These are phyloP conservation scores for Phaeoacremonium minimum DNA, from an alignment of 2,329 filamentous ascomycete genomes.

Conservation along the genomic window DNA sequence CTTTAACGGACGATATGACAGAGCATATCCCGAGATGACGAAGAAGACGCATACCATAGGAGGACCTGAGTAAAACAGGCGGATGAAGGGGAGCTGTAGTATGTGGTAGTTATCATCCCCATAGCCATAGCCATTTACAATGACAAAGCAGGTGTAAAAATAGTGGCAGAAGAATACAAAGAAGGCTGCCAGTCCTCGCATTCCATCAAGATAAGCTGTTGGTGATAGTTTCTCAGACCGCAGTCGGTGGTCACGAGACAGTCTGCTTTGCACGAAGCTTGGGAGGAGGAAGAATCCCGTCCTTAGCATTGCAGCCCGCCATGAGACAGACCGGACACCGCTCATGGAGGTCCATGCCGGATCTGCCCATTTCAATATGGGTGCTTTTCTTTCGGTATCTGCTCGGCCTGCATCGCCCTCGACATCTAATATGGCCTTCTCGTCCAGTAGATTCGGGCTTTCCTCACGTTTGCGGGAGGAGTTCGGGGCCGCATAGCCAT, in stretches of 20 bases:
- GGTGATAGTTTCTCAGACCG: constrained; percentile 39
- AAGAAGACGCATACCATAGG: constrained; percentile 59
- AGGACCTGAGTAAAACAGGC: constrained; percentile 50
- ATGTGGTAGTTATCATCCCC: constrained; percentile 37
- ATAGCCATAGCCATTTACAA: constrained; percentile 46
- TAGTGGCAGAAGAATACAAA: constrained; percentile 55
- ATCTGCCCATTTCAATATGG: too few species aligned
- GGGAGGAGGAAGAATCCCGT: constrained; percentile 42
- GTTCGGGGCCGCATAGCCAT: constrained; percentile 27
- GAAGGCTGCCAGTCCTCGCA: constrained; percentile 51
- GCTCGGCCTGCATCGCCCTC: constrained; percentile 34
- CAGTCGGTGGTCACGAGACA: constrained; percentile 30
- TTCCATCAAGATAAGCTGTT: constrained; percentile 54
- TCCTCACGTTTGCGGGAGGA: constrained; percentile 34
- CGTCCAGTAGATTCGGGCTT: constrained; percentile 39
- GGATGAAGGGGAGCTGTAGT: constrained; percentile 48
- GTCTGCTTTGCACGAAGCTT: constrained; percentile 44
- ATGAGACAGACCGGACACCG: too few species aligned
- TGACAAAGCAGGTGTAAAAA: constrained; percentile 46
- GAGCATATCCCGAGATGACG: constrained; percentile 57
- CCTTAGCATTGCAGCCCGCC: constrained; percentile 27
- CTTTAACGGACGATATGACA: constrained; percentile 49
- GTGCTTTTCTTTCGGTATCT: too few species aligned
- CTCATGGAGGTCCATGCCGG: too few species aligned
- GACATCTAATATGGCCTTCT: constrained; percentile 35